Base-by-base conservation (phyloP, 768 basidiomycete genomes). In the Astraeus odoratus region DNA sequence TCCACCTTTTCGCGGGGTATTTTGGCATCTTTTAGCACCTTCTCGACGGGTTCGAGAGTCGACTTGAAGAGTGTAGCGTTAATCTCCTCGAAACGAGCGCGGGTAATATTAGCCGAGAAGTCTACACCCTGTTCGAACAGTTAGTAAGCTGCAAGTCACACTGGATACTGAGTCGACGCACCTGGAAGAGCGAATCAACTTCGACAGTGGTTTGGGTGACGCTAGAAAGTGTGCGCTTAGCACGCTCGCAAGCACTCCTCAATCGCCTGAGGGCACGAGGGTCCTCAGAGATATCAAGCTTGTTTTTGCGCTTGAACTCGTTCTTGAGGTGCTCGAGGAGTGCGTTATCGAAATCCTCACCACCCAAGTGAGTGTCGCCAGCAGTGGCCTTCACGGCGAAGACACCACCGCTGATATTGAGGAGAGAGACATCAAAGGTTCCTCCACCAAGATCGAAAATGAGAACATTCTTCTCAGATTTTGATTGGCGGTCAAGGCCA, bases 61-160 rank as follows among this genome's bases (percentile, higher is more conserved):
- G 92, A 95, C 70, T 94, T 96, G 83, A 99, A 99, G 61, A 86
- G 73, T 39, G 69, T 58, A 53, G 92, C 93, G 63, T 98, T 97
- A 74, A 98, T 97, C 75, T 99, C 96, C 74, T 99, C 96, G 74
- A 99, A 99, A 67, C 96, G 91, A 58, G 96, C 96, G 78, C 96
- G 93, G 57, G 93, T 95, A 69, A 99, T 96, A 71, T 86, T 95
- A 60, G 96, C 86, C 36, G 89, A 91, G 78, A 99, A 99, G 75
- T 99, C 96, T 67, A 90, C 86, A 55, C 96, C 93, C 83, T 91
- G 53, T 25, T 39, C 39, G 46, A 10, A 16, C n/a, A 3, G 50
- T 53, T 19, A 54, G 51, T 18, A 51, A 25, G 47, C 8, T 25
- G 39, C 27, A 40, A 20, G 16, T 24, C 24, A 46, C 30, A 43